Conservation (phyloP, 768 basidiomycete species). For the Calvatia gigantea region DNA sequence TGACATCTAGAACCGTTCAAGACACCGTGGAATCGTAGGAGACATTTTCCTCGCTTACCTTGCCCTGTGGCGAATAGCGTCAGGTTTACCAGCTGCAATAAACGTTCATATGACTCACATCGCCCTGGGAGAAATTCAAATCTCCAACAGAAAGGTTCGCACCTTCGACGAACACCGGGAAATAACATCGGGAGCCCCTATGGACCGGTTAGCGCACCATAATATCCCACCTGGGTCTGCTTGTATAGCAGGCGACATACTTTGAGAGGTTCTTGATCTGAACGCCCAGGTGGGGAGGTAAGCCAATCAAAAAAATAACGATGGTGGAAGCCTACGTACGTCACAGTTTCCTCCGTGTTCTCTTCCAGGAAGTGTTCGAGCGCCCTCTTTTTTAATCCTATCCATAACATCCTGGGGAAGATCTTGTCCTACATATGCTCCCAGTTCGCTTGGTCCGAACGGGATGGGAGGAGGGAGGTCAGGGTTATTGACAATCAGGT, state of each 20-base stretch:
- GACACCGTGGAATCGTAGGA: background rate
- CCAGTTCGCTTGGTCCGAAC: constrained; percentile 53
- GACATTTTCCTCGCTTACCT: constrained; percentile 31
- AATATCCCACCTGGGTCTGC: background rate
- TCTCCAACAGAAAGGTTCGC: constrained; percentile 79
- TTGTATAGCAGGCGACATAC: constrained; percentile 22
- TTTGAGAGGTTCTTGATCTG: constrained; percentile 77
- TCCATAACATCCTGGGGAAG: constrained; percentile 39
- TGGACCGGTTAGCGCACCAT: background rate
- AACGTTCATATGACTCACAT: constrained; percentile 35
- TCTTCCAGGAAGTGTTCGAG: constrained; percentile 71
- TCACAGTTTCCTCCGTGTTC: constrained; percentile 82
- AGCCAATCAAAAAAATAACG: background rate
- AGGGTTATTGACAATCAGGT: constrained; percentile 50
- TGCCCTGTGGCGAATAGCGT: constrained; percentile 38
- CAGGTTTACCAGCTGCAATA: background rate
- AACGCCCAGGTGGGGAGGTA: background rate
- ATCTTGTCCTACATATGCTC: constrained; percentile 71
- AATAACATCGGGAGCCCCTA: constrained; percentile 68
- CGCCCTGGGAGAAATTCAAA: constrained; percentile 77
- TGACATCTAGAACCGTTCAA: constrained; percentile 43
- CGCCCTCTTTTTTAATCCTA: constrained; percentile 63
- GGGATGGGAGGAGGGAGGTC: constrained; percentile 61
- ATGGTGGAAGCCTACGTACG: constrained; percentile 26
- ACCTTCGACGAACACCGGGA: constrained; percentile 74